Conservation (phyloP, 139 green algal species). For the Micromonas pusilla region DNA sequence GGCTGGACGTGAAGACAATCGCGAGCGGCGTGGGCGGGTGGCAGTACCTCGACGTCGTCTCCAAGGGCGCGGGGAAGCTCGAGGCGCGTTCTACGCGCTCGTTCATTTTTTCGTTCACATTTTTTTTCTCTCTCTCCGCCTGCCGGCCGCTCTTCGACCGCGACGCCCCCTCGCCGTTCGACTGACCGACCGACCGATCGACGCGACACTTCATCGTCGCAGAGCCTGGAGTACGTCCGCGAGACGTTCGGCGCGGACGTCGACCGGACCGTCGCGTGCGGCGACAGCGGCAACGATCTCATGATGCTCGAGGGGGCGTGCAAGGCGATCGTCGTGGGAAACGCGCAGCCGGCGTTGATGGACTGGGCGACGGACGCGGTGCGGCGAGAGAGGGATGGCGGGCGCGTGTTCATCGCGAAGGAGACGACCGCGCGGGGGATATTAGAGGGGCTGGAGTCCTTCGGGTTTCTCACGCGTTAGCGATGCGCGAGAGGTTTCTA, state of each 20-base stretch:
- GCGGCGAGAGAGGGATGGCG: background rate
- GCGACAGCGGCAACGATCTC: constrained; percentile 87
- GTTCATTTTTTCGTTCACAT: too few relatives aligned
- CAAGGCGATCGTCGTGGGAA: constrained; percentile 66
- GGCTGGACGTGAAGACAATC: constrained; percentile 49
- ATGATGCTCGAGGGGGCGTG: constrained; percentile 76
- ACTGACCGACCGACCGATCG: too few relatives aligned
- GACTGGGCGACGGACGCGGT: constrained; percentile 15
- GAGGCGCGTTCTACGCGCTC: too few relatives aligned
- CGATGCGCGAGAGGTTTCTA: too few relatives aligned
- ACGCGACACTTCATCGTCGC: too few relatives aligned
- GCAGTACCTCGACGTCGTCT: constrained; percentile 78
- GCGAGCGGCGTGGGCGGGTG: constrained; percentile 67
- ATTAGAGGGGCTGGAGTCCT: constrained; percentile 12
- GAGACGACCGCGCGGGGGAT: constrained; percentile 20
- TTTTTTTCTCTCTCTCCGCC: too few relatives aligned
- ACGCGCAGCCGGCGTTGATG: constrained; percentile 65
- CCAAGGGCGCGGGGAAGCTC: constrained; percentile 66
- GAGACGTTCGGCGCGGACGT: constrained; percentile 49
- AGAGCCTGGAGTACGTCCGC: constrained; percentile 30
- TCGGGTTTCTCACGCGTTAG: background rate
- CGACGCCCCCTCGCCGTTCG: too few relatives aligned
- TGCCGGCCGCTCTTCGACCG: constrained; percentile 33
- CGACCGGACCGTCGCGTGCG: constrained; percentile 66
- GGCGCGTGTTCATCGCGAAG: constrained; percentile 3